Evolutionary conservation across 805 yeast genomes (phyloP).

Genomic region (Nakazawaea anatomiae): DNA sequence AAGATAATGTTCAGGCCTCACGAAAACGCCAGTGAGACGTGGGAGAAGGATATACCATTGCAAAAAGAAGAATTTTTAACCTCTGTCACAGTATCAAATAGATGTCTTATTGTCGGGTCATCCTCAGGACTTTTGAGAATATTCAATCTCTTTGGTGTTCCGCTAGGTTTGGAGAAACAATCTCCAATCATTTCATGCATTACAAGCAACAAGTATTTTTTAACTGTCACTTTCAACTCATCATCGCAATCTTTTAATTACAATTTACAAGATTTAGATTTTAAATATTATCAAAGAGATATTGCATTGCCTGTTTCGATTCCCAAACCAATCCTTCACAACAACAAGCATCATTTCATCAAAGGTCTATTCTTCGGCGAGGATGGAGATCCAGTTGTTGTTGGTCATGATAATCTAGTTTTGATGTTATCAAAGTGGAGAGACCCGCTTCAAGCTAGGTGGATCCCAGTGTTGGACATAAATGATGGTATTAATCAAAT

Average conservation of each 20-base stretch:
- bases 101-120: constrained; percentile 63
- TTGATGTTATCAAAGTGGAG: constrained; percentile 77
- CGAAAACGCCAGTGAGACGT: constrained; percentile 51
- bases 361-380: constrained; percentile 80
- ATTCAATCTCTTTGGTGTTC: constrained; percentile 68
- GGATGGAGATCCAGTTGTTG: constrained; percentile 85
- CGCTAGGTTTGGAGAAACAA: constrained; percentile 61
- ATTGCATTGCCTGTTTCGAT: constrained; percentile 36
- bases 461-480: constrained; percentile 81
- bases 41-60: constrained; percentile 64
- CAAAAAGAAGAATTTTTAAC: constrained; percentile 51
- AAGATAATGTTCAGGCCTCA: constrained; percentile 64
- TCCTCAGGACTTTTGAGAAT: constrained; percentile 68
- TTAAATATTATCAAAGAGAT: constrained; percentile 35
- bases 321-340: constrained; percentile 2
- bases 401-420: constrained; percentile 72
- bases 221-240: constrained; percentile 38
- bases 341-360: constrained; percentile 25
- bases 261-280: constrained; percentile 30
- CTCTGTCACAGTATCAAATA: constrained; percentile 59
- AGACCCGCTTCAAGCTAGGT: constrained; percentile 63
- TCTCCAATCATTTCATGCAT: constrained; percentile 70
- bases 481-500: constrained; percentile 42
- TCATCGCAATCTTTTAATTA: constrained; percentile 20
- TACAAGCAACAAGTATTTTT: constrained; percentile 50